Base-by-base conservation (phyloP, 345 rosid genomes). In the Microcos paniculata region DNA sequence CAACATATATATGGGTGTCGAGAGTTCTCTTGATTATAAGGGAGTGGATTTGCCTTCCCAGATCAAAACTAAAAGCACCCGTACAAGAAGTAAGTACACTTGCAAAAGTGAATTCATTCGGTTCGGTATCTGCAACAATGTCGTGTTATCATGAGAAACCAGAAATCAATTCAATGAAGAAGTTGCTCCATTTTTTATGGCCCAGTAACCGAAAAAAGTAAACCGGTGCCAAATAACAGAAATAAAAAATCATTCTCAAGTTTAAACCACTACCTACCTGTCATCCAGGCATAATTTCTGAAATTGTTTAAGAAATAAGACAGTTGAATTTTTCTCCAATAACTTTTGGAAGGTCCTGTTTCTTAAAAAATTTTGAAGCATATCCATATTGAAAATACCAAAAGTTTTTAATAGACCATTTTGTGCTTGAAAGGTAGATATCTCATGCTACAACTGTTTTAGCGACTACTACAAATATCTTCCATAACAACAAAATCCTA, bases 1-100 rank as follows among this genome's bases (percentile, higher is more conserved):
- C 99, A 4, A 92, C 98, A 74, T 81, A 92, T 51, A 90, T 84
- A 63, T 91, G 88, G 64, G 90, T 78, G 71, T 87, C 88, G 68
- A 81, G 89, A 76, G 61, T 87, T 52, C 81, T 84, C 85, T 90
- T 95, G 71, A 89, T 43, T 52, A 86, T 53, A 7, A 88, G 85
- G 70, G 91, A 88, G 74, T 95, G 99, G 72, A 91, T 86, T 83
- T 94, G 97, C 85, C 85, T 86, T 77, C 97, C 97, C 51, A 92
- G 73, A 24, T 55, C 79, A 77, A 83, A 80, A 12, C 92, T 91
- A 75, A 82, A 81, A 70, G 71, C 65, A 59, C 88, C 90, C 6
- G 81, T 40, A 63, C 98, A 94, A 51, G 92, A 88, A 24, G 95
- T 84, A 45, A 94, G 87, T 26, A 91, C 85, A 62, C 89, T 78